phyloP scores from a whole-genome alignment of 345 rosid genomes.

The Eucalyptus curtisii region DNA sequence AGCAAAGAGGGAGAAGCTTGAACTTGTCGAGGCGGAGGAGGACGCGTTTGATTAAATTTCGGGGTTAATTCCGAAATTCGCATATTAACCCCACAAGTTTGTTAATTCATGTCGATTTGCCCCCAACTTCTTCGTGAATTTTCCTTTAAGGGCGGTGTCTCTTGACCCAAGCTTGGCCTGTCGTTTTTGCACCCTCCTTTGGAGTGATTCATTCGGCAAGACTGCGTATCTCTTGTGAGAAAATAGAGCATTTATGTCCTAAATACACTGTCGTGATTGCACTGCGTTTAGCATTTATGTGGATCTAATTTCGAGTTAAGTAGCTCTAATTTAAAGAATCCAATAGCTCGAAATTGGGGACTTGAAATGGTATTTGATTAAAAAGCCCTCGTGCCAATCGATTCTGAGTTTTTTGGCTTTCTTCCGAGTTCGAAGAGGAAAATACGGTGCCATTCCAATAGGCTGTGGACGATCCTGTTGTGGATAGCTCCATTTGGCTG shows the following conservation, averaged over 20 bases:
- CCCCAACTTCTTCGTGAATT: neutral
- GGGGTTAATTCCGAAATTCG: neutral
- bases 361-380: neutral
- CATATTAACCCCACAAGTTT: neutral
- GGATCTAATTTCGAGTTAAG: neutral
- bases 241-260: neutral
- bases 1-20: neutral
- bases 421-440: neutral
- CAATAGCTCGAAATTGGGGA: accelerated
- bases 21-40: neutral
- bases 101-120: neutral
- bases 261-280: neutral
- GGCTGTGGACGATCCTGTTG: accelerated
- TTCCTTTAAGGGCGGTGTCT: neutral
- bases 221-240: neutral
- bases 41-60: neutral
- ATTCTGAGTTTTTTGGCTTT: neutral
- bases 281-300: neutral
- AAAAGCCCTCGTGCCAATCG: neutral
- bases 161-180: neutral
- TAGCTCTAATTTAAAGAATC: neutral
- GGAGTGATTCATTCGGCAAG: neutral
- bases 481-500: neutral
- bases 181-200: neutral
- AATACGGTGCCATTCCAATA: neutral